phyloP scores from a whole-genome alignment of 768 basidiomycete genomes.

The Russula brevipes region DNA sequence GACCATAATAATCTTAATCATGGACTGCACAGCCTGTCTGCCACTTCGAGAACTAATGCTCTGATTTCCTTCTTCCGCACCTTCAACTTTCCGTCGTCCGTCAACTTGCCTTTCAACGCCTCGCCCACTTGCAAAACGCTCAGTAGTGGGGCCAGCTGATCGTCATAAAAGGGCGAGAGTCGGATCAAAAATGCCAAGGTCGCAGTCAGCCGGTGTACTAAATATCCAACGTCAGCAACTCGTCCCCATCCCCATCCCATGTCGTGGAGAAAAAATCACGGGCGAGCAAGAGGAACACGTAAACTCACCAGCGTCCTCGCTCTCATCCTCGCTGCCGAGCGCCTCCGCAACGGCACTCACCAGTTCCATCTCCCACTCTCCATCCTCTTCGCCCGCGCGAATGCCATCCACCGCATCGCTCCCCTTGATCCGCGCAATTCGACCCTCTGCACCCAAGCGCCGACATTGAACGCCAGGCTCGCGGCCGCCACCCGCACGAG shows the following conservation, averaged over 20 bases:
- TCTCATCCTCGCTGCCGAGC: conserved; percentile 60
- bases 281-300: neutral
- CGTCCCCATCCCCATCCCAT: neutral
- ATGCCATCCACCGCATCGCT: conserved; percentile 29
- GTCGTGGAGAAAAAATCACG: conserved; percentile 1
- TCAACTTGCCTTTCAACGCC: conserved; percentile 54
- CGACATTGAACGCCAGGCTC: conserved; percentile 73
- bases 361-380: conserved; percentile 84
- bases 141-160: conserved; percentile 51
- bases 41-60: conserved; percentile 63
- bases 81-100: conserved; percentile 44
- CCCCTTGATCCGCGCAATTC: conserved; percentile 42
- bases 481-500: conserved; percentile 74
- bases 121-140: conserved; percentile 63
- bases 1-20: neutral
- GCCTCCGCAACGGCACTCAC: conserved; percentile 80
- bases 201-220: conserved; percentile 79
- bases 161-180: conserved; percentile 63
- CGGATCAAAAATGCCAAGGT: conserved; percentile 73
- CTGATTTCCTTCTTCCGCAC: conserved; percentile 62
- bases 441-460: conserved; percentile 57
- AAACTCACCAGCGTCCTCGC: conserved; percentile 73
- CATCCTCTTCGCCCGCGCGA: conserved; percentile 49
- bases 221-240: neutral
- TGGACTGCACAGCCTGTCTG: conserved; percentile 34